Evolutionary conservation across 176 grass and related monocot species (phyloP), one percentile per base, ranked within the genome.

Genomic region (Typha latifolia): DNA sequence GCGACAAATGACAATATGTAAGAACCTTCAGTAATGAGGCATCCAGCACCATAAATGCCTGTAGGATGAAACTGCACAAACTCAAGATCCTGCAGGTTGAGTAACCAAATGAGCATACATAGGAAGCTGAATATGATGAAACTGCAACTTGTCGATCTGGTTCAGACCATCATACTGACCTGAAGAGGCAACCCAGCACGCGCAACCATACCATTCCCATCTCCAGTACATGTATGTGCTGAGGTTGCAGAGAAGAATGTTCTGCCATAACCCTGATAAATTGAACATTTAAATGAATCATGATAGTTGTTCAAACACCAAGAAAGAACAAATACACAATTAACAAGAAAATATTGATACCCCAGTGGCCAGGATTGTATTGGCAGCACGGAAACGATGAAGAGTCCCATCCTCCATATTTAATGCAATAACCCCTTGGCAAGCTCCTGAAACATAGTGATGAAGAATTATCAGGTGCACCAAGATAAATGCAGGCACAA

Each of bases 321-420:
- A 77, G 32, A 76, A 69, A 3, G 31, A 48, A 43, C 24, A 37
- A 50, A 51, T 63, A 10, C 19, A 21, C 20, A 22, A 5, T 24
- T 26, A 72, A 49, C 48, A 24, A 47, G 19, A 67, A 75, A 57
- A 76, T 51, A 32, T 24, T 5, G 69, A 70, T 91, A 96, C 92
- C 70, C 92, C 88, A 59, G 92, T 96, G 49, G 92, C 92, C 22
- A 96, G 72, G 82, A 96, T 86, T 81, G 92, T 96, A 69, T 96
- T 96, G 12, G 65, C 63, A 63, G 88, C 48, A 82, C 74, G 78
- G 82, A 96, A 96, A 50, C 88, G 84, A 71, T 91, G 92, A 91
- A 96, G 85, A 49, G 92, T 96, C 56, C 88, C 85, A 77, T 96
- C 92, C 73, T 96, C 92, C 92, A 96, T 96, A 79, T 96, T 96